phyloP scores from a whole-genome alignment of 176 grass and related monocot species.

The Phoenix roebelenii region DNA sequence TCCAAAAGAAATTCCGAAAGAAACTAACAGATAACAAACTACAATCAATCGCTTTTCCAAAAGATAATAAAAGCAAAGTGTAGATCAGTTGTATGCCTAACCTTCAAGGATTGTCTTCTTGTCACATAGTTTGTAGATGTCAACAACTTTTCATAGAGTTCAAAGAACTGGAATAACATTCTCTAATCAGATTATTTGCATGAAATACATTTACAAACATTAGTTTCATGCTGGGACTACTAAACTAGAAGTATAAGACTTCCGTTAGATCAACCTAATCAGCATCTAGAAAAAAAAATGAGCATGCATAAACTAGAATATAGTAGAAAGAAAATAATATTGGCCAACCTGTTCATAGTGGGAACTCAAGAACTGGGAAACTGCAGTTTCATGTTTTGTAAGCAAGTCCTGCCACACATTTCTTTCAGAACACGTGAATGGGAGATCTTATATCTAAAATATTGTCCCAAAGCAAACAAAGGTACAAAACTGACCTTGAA shows the following conservation, averaged over 20 bases:
- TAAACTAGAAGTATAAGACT: neutral
- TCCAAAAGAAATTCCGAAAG: constrained; percentile 96
- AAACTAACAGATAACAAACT: constrained; percentile 41
- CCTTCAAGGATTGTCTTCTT: constrained; percentile 97
- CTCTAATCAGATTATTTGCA: neutral
- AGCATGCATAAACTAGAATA: neutral
- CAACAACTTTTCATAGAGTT: constrained; percentile 71
- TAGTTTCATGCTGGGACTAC: neutral
- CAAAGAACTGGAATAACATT: constrained; percentile 82
- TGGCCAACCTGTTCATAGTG: constrained; percentile 71
- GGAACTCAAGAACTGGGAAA: constrained; percentile 61
- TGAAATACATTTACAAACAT: constrained; percentile 5
- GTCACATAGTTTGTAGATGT: constrained; percentile 91
- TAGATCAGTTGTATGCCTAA: constrained; percentile 24
- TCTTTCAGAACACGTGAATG: constrained; percentile 14
- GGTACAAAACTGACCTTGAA: constrained; percentile 65
- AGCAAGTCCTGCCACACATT: constrained; percentile 81
- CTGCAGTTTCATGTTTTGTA: constrained; percentile 78
- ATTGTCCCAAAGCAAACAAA: neutral
- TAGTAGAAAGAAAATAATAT: neutral
- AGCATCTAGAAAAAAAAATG: too few relatives aligned
- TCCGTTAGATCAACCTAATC: neutral
- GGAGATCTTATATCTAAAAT: too few relatives aligned
- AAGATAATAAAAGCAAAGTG: constrained; percentile 4
- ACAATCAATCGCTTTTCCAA: constrained; percentile 1